Base-by-base conservation (phyloP, 2,329 filamentous ascomycete species). In the Blumeria graminis region DNA sequence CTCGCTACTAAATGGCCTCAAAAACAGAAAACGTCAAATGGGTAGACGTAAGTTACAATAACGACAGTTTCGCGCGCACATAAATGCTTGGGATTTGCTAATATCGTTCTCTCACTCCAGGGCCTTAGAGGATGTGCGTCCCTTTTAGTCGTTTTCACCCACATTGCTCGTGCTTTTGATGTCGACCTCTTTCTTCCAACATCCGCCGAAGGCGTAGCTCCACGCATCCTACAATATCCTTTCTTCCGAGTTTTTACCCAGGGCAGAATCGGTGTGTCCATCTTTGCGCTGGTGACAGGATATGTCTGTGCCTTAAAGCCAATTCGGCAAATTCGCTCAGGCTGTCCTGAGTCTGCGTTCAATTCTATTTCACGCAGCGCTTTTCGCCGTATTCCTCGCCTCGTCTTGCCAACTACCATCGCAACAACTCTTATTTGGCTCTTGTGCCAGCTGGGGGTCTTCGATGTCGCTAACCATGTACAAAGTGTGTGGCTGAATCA, bases 271-370 rank as follows among this genome's bases (percentile, higher is more conserved):
- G 81, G 80, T 66, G 80, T 83, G 1, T 75, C 78, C 13, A 77
- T 82, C 60, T 82, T 83, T 67, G 75, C 80, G 62, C 71, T 83
- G 51, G 76, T 81, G 41, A 78, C 78, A 22, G 78, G 78, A 57
- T 81, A 80, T 62, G 78, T 81, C 55, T 81, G 79, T 67, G 74
- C 76, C 3, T 70, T 81, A 55, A 80, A 80, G 62, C 76, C 78
- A 14, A 72, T 81, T 58, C 71, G 72, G 56, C 72, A 76, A 55
- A 74, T 70, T 62, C 72, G 75, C 56, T 68, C 74, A 35, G 77
- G 76, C 55, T 72, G 76, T 61, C 71, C 72, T 57, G 71, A 76
- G 45, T 70, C 70, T 0, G 76, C 76, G 11, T 74, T 78, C 60
- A 68, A 64, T 18, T 71, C 74, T 41, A 72, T 82, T 59, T 72